Percentiles rank a stretch among this genome's conserved stretches.
Evolutionary conservation across 345 rosid genomes (phyloP).

Genomic region (Lepidium sativum): DNA sequence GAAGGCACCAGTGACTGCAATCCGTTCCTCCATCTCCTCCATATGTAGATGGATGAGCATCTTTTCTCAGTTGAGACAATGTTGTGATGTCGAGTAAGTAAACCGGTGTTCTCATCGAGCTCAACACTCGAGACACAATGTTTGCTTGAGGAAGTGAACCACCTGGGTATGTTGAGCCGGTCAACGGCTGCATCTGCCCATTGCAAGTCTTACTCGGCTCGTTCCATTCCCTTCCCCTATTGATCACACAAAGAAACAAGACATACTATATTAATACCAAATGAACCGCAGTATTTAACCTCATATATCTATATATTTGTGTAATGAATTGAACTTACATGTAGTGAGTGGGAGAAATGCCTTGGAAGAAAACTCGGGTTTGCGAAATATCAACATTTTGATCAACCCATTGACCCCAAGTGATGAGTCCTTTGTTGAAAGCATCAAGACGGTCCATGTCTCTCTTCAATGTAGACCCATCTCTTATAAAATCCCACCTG

Average conservation of each 20-base stretch:
- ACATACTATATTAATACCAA: not conserved
- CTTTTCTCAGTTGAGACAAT: constrained; percentile 80
- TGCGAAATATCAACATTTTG: constrained; percentile 46
- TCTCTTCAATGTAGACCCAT: constrained; percentile 36
- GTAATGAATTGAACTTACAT: constrained; percentile 40
- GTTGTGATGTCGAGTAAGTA: constrained; percentile 78
- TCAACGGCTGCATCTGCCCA: constrained; percentile 54
- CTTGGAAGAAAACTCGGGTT: constrained; percentile 87
- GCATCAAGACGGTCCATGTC: constrained; percentile 84
- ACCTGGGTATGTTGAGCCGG: constrained; percentile 65
- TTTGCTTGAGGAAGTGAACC: constrained; percentile 60
- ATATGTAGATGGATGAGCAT: constrained; percentile 79
- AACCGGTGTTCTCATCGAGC: constrained; percentile 49
- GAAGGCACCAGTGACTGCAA: constrained; percentile 98
- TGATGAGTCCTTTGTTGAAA: constrained; percentile 54
- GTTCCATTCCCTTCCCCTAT: constrained; percentile 82
- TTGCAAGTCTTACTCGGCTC: constrained; percentile 50
- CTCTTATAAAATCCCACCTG: constrained; percentile 83
- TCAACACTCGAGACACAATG: constrained; percentile 47
- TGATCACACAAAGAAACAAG: not conserved
- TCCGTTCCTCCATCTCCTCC: constrained; percentile 47
- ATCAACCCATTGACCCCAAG: constrained; percentile 88
- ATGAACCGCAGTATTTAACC: not conserved
- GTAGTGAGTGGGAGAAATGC: constrained; percentile 91
- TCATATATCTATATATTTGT: not conserved